phyloP scores from a whole-genome alignment of 2,329 filamentous ascomycete species.

The Xylariaceae sp. region DNA sequence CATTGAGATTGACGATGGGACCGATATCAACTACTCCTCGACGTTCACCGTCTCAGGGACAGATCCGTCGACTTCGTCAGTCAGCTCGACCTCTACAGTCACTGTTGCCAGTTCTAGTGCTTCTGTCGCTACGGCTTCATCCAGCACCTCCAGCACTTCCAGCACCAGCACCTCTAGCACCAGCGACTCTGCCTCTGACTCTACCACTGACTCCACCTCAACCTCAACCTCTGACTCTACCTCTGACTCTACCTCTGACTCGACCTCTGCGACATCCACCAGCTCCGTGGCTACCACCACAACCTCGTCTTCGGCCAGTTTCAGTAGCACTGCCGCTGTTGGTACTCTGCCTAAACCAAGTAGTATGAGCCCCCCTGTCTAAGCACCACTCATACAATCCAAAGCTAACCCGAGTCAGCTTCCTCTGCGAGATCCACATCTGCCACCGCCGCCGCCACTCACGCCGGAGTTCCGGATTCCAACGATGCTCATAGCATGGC shows the following conservation, averaged over 20 bases:
- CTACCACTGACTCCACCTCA: slow-evolving; percentile 10
- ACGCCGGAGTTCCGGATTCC: slow-evolving; percentile 26
- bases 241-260: background rate
- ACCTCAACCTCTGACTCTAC: slow-evolving; percentile 16
- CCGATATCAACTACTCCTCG: slow-evolving; percentile 42
- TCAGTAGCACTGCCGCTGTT: background rate
- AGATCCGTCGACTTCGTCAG: slow-evolving; percentile 14
- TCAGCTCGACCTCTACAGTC: too few relatives aligned
- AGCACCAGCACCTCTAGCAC: slow-evolving; percentile 17
- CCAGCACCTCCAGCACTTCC: background rate
- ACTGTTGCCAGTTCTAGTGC: background rate
- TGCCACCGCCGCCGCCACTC: slow-evolving; percentile 17
- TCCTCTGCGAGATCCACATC: slow-evolving; percentile 15
- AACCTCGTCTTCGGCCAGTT: slow-evolving; percentile 2
- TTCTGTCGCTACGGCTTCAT: too few relatives aligned
- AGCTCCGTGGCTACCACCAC: slow-evolving; percentile 1
- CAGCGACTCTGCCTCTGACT: background rate
- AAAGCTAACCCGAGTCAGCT: slow-evolving; percentile 17
- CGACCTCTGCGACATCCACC: background rate
- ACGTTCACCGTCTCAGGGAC: slow-evolving; percentile 37
- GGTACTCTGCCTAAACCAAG: slow-evolving; percentile 6
- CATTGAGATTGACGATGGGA: slow-evolving; percentile 42
- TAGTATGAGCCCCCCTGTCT: slow-evolving; percentile 8
- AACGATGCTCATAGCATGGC: slow-evolving; percentile 28
- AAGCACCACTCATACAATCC: background rate